phyloP scores from a whole-genome alignment of 164 flowering plant genomes.

The Litsea cubeba region DNA sequence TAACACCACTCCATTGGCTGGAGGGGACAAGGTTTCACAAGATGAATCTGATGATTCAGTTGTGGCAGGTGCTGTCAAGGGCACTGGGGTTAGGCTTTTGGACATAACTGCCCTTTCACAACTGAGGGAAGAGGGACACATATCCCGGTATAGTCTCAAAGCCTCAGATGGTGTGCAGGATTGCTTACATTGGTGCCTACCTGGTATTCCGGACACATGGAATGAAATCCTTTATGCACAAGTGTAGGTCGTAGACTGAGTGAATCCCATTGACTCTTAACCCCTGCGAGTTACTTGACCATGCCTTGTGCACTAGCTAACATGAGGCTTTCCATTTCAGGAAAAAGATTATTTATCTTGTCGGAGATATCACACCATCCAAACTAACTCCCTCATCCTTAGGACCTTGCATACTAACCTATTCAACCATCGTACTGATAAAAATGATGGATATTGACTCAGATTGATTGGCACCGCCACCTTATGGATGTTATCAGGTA shows the following conservation, averaged over 20 bases:
- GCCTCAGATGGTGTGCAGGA: conserved; percentile 38
- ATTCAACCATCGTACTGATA: not conserved
- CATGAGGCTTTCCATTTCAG: not conserved
- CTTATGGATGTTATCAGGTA: too few species aligned
- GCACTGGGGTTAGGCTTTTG: conserved; percentile 49
- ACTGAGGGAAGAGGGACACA: conserved; percentile 70
- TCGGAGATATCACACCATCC: not conserved
- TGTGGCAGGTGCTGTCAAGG: conserved; percentile 50
- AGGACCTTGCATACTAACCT: too few species aligned
- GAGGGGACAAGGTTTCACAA: conserved; percentile 48
- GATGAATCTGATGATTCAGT: conserved; percentile 54
- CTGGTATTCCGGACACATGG: conserved; percentile 86
- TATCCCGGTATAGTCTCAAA: conserved; percentile 44
- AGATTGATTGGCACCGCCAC: not conserved
- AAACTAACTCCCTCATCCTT: too few species aligned
- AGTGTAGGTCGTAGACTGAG: conserved; percentile 19
- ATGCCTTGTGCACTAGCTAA: not conserved
- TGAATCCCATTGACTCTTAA: not conserved
- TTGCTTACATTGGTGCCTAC: conserved; percentile 93
- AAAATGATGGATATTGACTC: not conserved
- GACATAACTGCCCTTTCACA: conserved; percentile 70
- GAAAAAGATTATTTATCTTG: not conserved
- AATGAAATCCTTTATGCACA: conserved; percentile 70
- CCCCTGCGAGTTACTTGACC: not conserved
- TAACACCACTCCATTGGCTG: conserved; percentile 43